Evolutionary conservation across 495 filamentous ascomycete species (phyloP).

Genomic region (Penicillium paxilli): DNA sequence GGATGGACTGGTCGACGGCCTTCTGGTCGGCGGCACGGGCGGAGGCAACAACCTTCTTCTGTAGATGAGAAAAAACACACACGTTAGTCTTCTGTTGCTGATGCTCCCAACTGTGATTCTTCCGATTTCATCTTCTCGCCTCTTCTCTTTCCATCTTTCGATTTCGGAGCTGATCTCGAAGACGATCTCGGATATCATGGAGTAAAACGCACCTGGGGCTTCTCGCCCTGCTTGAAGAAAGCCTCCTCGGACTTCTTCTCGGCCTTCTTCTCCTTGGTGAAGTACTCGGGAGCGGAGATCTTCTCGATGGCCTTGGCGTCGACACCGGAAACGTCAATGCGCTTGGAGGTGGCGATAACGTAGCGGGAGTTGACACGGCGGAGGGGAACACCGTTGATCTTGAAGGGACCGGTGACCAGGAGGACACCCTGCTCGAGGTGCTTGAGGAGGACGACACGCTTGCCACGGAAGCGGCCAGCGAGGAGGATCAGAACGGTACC

Average conservation of each 20-base stretch:
- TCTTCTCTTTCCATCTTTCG: no score
- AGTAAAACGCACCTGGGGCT: slow-evolving; percentile 75
- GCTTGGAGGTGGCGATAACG: slow-evolving; percentile 94
- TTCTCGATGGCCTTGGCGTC: slow-evolving; percentile 83
- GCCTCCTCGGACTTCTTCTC: slow-evolving; percentile 92
- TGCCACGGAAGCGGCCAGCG: slow-evolving; percentile 99
- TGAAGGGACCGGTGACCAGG: slow-evolving; percentile 98
- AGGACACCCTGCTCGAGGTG: slow-evolving; percentile 93
- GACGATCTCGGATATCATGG: no score
- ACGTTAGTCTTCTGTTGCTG: slow-evolving; percentile 18
- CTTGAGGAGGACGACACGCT: slow-evolving; percentile 99
- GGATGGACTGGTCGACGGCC: slow-evolving; percentile 88
- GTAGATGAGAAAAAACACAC: slow-evolving; percentile 26
- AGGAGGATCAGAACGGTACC: slow-evolving; percentile 97
- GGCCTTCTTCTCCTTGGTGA: slow-evolving; percentile 87
- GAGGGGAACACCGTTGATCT: slow-evolving; percentile 99
- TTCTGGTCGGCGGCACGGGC: slow-evolving; percentile 95
- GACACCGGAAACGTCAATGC: slow-evolving; percentile 81
- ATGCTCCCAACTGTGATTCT: no score
- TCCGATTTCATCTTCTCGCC: no score
- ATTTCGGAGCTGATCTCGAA: no score
- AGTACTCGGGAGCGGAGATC: slow-evolving; percentile 82
- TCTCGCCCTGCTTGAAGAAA: slow-evolving; percentile 98
- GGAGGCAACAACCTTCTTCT: slow-evolving; percentile 95
- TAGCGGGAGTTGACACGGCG: slow-evolving; percentile 98